phyloP scores from a whole-genome alignment of 1,284 basidiomycete species.

The Cystobasidium pallidum region DNA sequence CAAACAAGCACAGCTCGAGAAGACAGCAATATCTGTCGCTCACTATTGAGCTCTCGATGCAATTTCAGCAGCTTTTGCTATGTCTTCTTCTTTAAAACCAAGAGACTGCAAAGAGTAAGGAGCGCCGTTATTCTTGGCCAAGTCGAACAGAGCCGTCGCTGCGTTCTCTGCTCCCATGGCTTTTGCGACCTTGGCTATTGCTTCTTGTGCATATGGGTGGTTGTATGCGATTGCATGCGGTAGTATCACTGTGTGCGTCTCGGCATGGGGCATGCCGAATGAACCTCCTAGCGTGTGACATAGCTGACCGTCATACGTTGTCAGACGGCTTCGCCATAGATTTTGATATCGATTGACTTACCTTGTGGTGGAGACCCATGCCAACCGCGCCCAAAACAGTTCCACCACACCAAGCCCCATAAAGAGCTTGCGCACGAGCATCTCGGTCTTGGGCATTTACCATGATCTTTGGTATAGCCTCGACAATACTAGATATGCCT shows the following conservation, averaged over 20 bases:
- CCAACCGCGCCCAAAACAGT: slow-evolving; percentile 58
- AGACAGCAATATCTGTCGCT: too few species aligned
- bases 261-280: slow-evolving; percentile 61
- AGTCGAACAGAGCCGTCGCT: slow-evolving; percentile 58
- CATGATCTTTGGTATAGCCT: slow-evolving; percentile 57
- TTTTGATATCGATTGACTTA: slow-evolving; percentile 58
- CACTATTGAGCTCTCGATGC: slow-evolving; percentile 59
- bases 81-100: slow-evolving; percentile 60
- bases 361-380: slow-evolving; percentile 62
- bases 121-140: slow-evolving; percentile 58
- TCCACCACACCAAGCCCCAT: slow-evolving; percentile 60
- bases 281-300: slow-evolving; percentile 55
- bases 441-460: slow-evolving; percentile 55
- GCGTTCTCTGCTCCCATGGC: slow-evolving; percentile 56
- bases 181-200: slow-evolving; percentile 57
- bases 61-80: slow-evolving; percentile 59
- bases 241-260: slow-evolving; percentile 62
- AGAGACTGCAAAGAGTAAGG: slow-evolving; percentile 58
- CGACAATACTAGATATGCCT: slow-evolving; percentile 58
- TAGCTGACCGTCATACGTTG: too few species aligned
- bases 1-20: too few species aligned
- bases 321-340: too few species aligned
- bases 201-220: slow-evolving; percentile 56
- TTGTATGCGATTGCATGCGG: slow-evolving; percentile 61
- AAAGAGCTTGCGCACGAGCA: slow-evolving; percentile 59